Base-by-base conservation (phyloP, 805 yeast genomes). In the Pichia nanzhaoensis region DNA sequence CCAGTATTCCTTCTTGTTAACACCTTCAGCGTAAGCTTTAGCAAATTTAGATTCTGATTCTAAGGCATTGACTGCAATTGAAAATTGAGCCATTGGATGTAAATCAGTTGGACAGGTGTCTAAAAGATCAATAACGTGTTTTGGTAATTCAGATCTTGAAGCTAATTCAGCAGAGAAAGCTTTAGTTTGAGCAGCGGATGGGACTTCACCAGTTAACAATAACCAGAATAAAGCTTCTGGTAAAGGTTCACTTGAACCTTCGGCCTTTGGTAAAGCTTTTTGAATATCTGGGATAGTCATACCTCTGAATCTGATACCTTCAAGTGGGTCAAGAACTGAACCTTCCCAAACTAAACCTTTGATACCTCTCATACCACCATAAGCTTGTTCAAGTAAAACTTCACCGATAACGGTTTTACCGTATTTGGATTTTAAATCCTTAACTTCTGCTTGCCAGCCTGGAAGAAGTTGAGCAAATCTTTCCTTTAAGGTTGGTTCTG, bases 381-480 rank as follows among this genome's bases (percentile, higher is more conserved):
- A 85, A 34, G 89, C 90, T 70, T 84, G 91, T 65, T 80, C 87
- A 51, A 84, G 70, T 47, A 73, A 66, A 52, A 83, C 83, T 66
- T 84, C 87, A 54, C 88, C 91, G 53, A 84, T 80, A 42, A 68
- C 84, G 63, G 85, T 77, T 66, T 81, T 76, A 59, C 98, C 99
- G 68, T 91, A 78, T 61, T 89, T 95, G 67, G 86, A 76, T 71
- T 91, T 89, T 68, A 91, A 81, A 59, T 81, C 78, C 73, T 84
- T 85, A 69, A 93, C 83, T 73, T 89, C 87, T 68, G 88, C 96
- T 57, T 84, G 84, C 74, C 86, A 86, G 61, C 78, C 89, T 55
- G 98, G 98, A 66, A 90, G 78, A 55, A 87, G 74, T 64, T 87
- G 95, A 46, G 89, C 95, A 65, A 93, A 90, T 66, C 95, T 82